phyloP scores from a whole-genome alignment of 75 land plant species.

The Sequoia sempervirens region DNA sequence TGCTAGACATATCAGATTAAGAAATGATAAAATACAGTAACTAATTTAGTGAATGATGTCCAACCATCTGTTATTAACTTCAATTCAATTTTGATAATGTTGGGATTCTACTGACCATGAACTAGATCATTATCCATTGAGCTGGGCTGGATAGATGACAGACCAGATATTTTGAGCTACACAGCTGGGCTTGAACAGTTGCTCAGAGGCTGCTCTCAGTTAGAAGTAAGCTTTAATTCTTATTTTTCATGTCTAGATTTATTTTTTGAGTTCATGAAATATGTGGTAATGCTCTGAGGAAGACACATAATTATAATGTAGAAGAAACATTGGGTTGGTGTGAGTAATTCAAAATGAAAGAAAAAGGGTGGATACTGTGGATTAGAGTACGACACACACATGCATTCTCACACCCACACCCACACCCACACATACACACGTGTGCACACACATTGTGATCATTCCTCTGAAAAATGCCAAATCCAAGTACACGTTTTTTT shows the following conservation, averaged over 20 bases:
- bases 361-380: not conserved
- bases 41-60: not conserved
- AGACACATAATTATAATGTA: not conserved
- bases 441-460: too few relatives aligned
- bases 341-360: not conserved
- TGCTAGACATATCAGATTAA: not conserved
- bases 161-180: slow-evolving; percentile 21
- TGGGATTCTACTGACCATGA: not conserved
- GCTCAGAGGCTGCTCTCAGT: slow-evolving; percentile 57
- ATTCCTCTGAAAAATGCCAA: too few relatives aligned
- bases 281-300: not conserved
- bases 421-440: too few relatives aligned
- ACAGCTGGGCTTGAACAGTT: slow-evolving; percentile 61
- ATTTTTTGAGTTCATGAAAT: not conserved
- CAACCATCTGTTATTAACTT: too few relatives aligned
- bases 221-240: slow-evolving; percentile 57
- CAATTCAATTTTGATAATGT: not conserved
- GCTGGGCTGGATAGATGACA: slow-evolving; percentile 55
- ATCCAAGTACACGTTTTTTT: too few relatives aligned
- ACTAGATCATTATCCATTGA: slow-evolving; percentile 52
- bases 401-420: too few relatives aligned
- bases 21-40: not conserved
- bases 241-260: not conserved
- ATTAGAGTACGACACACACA: not conserved
- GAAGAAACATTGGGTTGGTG: not conserved